Evolutionary conservation across 768 basidiomycete genomes (phyloP), one percentile per base, ranked within the genome.

Genomic region (Calvatia gigantea): DNA sequence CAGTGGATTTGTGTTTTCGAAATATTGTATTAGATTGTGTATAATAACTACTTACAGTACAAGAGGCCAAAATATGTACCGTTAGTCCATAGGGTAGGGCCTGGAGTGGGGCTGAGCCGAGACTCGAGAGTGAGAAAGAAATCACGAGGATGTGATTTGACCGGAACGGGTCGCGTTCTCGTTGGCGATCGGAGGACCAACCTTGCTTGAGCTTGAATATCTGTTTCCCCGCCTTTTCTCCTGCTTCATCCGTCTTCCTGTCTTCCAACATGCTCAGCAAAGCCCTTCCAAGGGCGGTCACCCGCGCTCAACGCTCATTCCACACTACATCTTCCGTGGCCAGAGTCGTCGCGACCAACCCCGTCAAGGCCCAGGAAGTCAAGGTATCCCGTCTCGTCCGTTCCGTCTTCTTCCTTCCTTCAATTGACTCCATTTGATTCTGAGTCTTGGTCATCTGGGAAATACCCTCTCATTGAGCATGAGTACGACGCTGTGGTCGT

Each of bases 401-500:
- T 49, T 50, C 51, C 28, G 41, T 37, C 50, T 31, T 52, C 31
- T 58, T 58, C 46, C 29, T 53, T 48, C 53, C 43, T 51, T 56
- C 41, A 21, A 58, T 59, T 54, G 60, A 23, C 60, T 58, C 53
- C n/a, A 39, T 61, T 51, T 61, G 52, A 54, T 39, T 41, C 63
- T 39, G 59, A 89, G 84, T 84, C 84, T 33, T 88, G 85, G 86
- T 80, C 85, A 43, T 87, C 85, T 37, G 91, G 89, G 47, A 92
- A 94, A 69, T 99, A 98, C 70, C 93, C 96, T 17, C 78, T 99
- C 59, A 94, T 99, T 63, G 97, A 99, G 69, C 97, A 99, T 69
- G 95, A 98, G 71, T 98, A 94, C 71, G 96, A 99, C 79, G 96
- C 96, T 15, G 87, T 99, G 64, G 96, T 98, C 56, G 93, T 98